Base-by-base conservation (phyloP, 805 yeast genomes). In the Cyberlindnera xishuangbannaensis region DNA sequence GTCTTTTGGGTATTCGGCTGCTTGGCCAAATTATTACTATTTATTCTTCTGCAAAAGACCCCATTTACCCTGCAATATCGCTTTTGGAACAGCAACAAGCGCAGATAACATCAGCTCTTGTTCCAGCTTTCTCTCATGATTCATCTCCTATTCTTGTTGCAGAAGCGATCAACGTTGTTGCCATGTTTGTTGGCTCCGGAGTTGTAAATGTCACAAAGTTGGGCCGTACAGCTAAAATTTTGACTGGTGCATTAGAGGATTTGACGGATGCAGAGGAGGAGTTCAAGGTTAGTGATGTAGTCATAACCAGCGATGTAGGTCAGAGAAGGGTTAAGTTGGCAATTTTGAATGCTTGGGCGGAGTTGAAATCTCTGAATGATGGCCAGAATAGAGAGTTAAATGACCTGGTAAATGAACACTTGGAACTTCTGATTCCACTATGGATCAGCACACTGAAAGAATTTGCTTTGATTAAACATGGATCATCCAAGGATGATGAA, bases 81-180 rank as follows among this genome's bases (percentile, higher is more conserved):
- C 66, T 87, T 8, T 61, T 90, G 27, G 95, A 84, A 44, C 97
- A 88, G 57, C 95, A 83, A 50, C 96, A 92, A 49, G 97, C 97
- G 0, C 96, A 86, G 47, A 84, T 92, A 8, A 79, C 84, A 8
- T 80, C 95, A 37, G 95, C 97, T 0, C 65, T 90, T 36, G 72
- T 86, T 30, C 95, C 97, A 0, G 85, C 95, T 9, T 90, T 92
- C 59, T 71, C 70, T 21, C 63, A 70, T 4, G 88, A 78, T 14
- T 78, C 87, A 36, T 78, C 81, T 10, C 75, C 94, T 2, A 71
- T 71, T 23, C 69, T 86, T 1, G 87, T 90, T 1, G 73, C 83
- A 15, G 73, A 72, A 33, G 95, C 96, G 0, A 71, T 90, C 22
- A 73, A 73, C 25, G 82, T 87, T 2, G 75, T 83, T 23, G 87